Conservation (phyloP, 139 green algal species). For the Pleodorina starrii region DNA sequence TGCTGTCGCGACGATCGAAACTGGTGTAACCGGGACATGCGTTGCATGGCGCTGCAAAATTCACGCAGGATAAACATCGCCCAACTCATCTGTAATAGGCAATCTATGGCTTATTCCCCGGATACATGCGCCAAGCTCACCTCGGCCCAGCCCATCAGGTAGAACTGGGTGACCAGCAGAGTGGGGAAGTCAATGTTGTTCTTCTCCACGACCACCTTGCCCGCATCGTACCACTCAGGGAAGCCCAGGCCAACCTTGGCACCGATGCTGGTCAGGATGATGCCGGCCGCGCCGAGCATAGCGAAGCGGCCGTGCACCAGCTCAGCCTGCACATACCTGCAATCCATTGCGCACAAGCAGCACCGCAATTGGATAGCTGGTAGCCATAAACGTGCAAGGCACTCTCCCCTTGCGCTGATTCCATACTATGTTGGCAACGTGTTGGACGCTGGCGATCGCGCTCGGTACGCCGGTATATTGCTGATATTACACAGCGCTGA, state of each 20-base stretch:
- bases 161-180: conserved; percentile 77
- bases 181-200: conserved; percentile 77
- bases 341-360: not conserved
- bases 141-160: conserved; percentile 84
- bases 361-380: not conserved
- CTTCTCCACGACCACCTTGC: conserved; percentile 78
- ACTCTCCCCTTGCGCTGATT: no score
- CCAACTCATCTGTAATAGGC: no score
- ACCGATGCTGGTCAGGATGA: conserved; percentile 73
- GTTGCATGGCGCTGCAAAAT: no score
- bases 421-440: no score
- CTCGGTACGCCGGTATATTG: no score
- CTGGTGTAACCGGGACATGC: no score
- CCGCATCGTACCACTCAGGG: conserved; percentile 83
- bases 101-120: no score
- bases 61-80: no score
- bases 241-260: conserved; percentile 65
- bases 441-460: no score
- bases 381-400: no score
- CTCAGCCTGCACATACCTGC: conserved; percentile 90
- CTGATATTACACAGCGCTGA: not conserved
- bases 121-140: no score
- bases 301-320: conserved; percentile 84
- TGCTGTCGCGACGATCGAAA: no score
- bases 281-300: conserved; percentile 84